Evolutionary conservation across 176 grass and related monocot genomes (phyloP), one percentile per base, ranked within the genome.

Genomic region (Lolium multiflorum): DNA sequence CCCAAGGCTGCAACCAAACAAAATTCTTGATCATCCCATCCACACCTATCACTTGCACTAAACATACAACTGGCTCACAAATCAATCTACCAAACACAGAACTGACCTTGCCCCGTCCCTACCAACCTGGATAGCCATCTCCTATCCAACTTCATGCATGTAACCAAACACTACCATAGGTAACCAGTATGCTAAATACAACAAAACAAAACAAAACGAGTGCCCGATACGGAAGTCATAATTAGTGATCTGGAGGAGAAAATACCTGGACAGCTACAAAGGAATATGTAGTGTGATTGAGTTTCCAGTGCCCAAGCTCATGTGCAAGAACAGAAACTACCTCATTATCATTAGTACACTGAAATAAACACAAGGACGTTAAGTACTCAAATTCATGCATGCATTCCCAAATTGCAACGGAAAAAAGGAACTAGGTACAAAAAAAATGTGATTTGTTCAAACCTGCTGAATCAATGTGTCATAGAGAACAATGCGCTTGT

Each of bases 391-490:
- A 24, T 71, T 25, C 48, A 70, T 39, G 55, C 2, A 28, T 50
- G 78, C 39, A 47, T 59, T 74, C 9, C 12, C 56, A 76, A 39
- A 16, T 72, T 60, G 24, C 48, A 52, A 86, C 17, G 16, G 69
- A 63, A 64, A n/a, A 48, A 25, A 56, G 47, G 16, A 58, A 47
- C 65, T 25, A 0, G 41, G 43, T 14, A 59, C 46, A 62, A 67
- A 37, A 79, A 82, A 35, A 35, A 0, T 2, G 31, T 44, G n/a
- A 22, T 77, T 59, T 76, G 11, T 37, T 39, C 56, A 39, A 78
- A 99, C 97, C 97, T 99, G 97, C 74, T 99, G 97, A 90, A 99
- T 89, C 88, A 99, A 92, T 69, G 97, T 99, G 89, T 99, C 97
- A 77, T 99, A 99, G 11, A 97, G 94, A 85, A 99, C 97, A 81